Percentiles rank a stretch among this genome's conserved stretches.
phyloP scores from a whole-genome alignment of 2,329 filamentous ascomycete species.

The Talaromyces sp. region DNA sequence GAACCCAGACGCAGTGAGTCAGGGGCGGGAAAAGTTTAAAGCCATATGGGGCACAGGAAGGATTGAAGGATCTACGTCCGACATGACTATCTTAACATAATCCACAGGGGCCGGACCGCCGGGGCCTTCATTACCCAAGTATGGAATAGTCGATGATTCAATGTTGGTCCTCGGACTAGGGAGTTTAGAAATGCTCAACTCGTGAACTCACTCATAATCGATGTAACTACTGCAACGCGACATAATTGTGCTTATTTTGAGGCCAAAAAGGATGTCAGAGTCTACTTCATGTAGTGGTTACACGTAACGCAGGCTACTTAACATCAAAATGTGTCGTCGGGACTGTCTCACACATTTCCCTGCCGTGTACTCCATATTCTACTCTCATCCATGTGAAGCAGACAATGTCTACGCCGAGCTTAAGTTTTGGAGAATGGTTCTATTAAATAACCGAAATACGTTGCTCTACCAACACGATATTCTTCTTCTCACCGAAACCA shows the following conservation, averaged over 20 bases:
- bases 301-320: background rate
- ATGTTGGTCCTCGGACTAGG: background rate
- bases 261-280: background rate
- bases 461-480: background rate
- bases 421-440: background rate
- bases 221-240: background rate
- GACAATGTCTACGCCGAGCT: background rate
- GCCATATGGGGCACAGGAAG: background rate
- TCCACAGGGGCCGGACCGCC: background rate
- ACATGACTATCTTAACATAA: background rate
- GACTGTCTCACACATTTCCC: background rate
- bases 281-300: background rate
- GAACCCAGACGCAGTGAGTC: background rate
- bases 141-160: background rate
- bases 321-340: background rate
- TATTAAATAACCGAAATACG: background rate
- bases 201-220: background rate
- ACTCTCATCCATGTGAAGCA: background rate
- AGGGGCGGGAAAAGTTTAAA: background rate
- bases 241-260: background rate
- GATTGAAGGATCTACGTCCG: background rate
- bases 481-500: background rate
- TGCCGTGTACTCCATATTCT: background rate
- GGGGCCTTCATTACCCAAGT: background rate
- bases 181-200: background rate